A percentile compares a stretch with the other conserved stretches of the same genome.
phyloP scores from a whole-genome alignment of 2,329 filamentous ascomycete genomes.

The Neocucurbitaria cava region DNA sequence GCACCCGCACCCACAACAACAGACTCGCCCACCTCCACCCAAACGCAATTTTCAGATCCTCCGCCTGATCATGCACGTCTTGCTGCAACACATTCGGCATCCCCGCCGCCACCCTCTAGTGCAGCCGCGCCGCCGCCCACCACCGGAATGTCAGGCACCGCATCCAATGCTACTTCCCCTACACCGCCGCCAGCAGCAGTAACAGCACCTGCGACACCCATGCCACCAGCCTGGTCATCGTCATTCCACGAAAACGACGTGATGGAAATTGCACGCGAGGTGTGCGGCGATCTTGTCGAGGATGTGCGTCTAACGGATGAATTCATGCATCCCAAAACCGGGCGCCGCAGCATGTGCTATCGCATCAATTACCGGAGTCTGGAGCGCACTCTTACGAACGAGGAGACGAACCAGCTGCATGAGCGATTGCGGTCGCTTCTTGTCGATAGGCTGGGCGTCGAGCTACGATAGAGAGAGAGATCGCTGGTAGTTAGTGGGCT shows the following conservation, averaged over 20 bases:
- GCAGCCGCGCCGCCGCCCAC: no score
- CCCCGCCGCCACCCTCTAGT: neutral
- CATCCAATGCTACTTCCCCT: neutral
- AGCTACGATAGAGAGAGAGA: slow-evolving; percentile 65
- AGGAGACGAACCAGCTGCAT: slow-evolving; percentile 80
- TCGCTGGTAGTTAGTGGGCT: no score
- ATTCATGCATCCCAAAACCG: slow-evolving; percentile 87
- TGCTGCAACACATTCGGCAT: slow-evolving; percentile 3
- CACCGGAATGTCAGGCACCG: neutral
- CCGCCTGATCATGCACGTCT: neutral
- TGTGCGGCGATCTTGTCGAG: slow-evolving; percentile 84
- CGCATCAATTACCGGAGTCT: slow-evolving; percentile 92
- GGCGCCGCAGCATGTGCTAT: slow-evolving; percentile 86
- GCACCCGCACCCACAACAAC: slow-evolving; percentile 11
- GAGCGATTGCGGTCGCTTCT: slow-evolving; percentile 69
- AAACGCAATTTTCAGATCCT: slow-evolving; percentile 5
- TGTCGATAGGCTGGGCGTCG: slow-evolving; percentile 76
- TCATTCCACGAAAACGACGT: slow-evolving; percentile 92
- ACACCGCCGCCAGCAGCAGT: slow-evolving; percentile 50
- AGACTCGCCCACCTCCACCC: slow-evolving; percentile 16
- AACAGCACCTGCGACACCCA: slow-evolving; percentile 43
- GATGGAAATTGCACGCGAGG: slow-evolving; percentile 89
- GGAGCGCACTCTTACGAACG: slow-evolving; percentile 86
- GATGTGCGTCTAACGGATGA: slow-evolving; percentile 85
- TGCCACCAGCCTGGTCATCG: slow-evolving; percentile 1